A percentile compares a stretch with the other conserved stretches of the same genome.
Evolutionary conservation across 2,329 filamentous ascomycete species (phyloP).

Genomic region (Fusarium sp.): DNA sequence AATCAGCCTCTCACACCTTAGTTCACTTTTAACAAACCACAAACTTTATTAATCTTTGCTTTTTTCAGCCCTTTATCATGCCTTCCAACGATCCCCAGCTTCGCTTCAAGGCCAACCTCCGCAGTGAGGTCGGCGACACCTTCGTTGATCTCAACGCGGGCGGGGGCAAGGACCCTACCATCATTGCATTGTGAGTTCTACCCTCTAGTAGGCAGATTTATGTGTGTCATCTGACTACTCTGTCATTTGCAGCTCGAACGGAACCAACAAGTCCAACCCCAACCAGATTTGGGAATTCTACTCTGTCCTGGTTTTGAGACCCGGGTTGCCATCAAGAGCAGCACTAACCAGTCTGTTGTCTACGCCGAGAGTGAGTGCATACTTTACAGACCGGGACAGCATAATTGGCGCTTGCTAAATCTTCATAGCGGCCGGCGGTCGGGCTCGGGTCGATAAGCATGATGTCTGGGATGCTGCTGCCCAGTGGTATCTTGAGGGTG

Average conservation of each 20-base stretch:
- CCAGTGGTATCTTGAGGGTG: constrained; percentile 16
- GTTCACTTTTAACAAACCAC: neutral
- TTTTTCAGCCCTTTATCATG: neutral
- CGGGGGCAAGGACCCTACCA: neutral
- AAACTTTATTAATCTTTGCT: neutral
- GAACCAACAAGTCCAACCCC: neutral
- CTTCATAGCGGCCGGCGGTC: neutral
- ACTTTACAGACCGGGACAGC: too few species aligned
- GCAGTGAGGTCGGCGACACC: neutral
- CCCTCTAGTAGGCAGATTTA: neutral
- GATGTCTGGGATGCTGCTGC: constrained; percentile 12
- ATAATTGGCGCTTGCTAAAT: neutral
- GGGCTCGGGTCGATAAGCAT: neutral
- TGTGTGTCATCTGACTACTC: neutral
- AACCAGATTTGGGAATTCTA: constrained; percentile 14
- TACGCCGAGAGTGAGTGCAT: neutral
- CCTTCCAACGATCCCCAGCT: neutral
- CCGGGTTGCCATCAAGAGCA: constrained; percentile 11
- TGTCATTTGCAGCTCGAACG: neutral
- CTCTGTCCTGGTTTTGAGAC: constrained; percentile 10
- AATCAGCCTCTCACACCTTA: neutral
- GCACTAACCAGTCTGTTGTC: neutral
- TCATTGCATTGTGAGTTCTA: neutral
- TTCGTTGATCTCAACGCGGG: neutral
- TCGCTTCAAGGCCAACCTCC: constrained; percentile 5